A percentile compares a stretch with the other conserved stretches of the same genome.
Conservation (phyloP, 306 rosid species). For the Hippophae tibetana region DNA sequence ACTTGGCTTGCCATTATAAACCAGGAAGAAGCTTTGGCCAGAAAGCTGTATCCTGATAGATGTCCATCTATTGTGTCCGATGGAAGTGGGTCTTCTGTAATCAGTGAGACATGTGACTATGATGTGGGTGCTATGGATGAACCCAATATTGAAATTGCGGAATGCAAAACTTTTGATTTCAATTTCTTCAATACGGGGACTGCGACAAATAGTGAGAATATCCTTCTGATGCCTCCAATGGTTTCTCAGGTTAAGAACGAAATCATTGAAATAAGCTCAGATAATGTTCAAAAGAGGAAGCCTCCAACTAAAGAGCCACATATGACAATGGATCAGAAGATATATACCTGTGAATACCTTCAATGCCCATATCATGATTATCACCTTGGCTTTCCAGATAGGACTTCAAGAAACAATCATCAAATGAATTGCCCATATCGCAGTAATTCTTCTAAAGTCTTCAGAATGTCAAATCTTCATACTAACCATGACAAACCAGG, state of each 20-base stretch:
- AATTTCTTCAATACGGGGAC: conserved; percentile 35
- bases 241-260: conserved; percentile 15
- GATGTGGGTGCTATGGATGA: conserved; percentile 66
- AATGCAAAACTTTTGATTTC: conserved; percentile 42
- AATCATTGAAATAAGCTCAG: conserved; percentile 19
- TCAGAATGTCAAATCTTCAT: conserved; percentile 25
- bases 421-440: conserved; percentile 33
- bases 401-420: conserved; percentile 38
- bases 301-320: conserved; percentile 17
- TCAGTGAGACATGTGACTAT: conserved; percentile 56
- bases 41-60: conserved; percentile 51
- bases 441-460: conserved; percentile 20
- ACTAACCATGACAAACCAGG: conserved; percentile 18
- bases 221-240: background rate
- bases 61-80: conserved; percentile 43
- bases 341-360: conserved; percentile 30
- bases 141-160: conserved; percentile 42
- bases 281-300: conserved; percentile 31
- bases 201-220: background rate
- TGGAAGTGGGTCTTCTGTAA: conserved; percentile 49
- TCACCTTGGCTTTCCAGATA: conserved; percentile 35
- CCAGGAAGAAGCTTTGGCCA: conserved; percentile 68
- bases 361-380: conserved; percentile 30
- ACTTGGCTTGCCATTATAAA: conserved; percentile 83
- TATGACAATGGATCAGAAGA: conserved; percentile 20